A percentile compares a stretch with the other conserved stretches of the same genome.
Evolutionary conservation across 495 filamentous ascomycete species (phyloP).

Genomic region (Xylaria nigripes): DNA sequence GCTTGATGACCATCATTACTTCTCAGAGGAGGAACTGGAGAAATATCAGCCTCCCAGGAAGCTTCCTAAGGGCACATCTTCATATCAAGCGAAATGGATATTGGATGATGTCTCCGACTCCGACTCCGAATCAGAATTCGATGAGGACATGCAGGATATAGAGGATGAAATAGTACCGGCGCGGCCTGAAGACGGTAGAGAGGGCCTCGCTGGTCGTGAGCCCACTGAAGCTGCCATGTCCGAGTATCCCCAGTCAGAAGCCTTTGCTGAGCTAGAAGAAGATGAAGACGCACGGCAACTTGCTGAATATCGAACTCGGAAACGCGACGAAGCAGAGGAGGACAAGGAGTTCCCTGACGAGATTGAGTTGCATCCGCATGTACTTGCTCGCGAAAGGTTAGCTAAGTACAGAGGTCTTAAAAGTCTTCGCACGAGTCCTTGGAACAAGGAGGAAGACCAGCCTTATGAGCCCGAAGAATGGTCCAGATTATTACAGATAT

Average conservation of each 20-base stretch:
- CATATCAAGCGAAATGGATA: conserved; percentile 91
- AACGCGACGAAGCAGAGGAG: conserved; percentile 70
- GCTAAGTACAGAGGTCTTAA: conserved; percentile 84
- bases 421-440: conserved; percentile 72
- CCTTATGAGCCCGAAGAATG: conserved; percentile 84
- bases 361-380: conserved; percentile 85
- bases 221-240: conserved; percentile 73
- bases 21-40: conserved; percentile 74
- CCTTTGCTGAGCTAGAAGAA: conserved; percentile 79
- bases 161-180: conserved; percentile 44
- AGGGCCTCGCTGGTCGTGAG: conserved; percentile 58
- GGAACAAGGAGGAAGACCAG: conserved; percentile 81
- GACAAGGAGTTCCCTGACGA: conserved; percentile 96
- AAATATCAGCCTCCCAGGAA: conserved; percentile 50
- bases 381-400: conserved; percentile 75
- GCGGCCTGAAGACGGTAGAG: conserved; percentile 66
- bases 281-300: conserved; percentile 78
- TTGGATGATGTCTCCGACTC: conserved; percentile 74
- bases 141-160: conserved; percentile 59
- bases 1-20: conserved; percentile 96
- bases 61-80: conserved; percentile 83
- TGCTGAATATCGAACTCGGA: conserved; percentile 63
- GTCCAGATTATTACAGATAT: conserved; percentile 71
- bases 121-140: conserved; percentile 76
- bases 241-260: conserved; percentile 83